Conservation (phyloP, 75 land plant genomes). For the Pseudotsuga menziesii region DNA sequence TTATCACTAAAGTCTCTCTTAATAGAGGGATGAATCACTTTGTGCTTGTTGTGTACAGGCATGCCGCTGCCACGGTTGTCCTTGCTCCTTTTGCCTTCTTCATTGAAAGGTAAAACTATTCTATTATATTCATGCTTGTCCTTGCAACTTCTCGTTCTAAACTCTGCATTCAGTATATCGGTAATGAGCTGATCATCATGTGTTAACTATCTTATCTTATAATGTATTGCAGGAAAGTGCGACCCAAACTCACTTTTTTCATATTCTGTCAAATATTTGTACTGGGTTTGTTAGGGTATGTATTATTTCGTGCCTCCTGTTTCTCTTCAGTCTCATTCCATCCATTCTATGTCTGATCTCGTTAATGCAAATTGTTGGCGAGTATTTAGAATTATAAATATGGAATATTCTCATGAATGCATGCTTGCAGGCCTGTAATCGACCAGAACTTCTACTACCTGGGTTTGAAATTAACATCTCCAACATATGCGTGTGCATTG, state of each 20-base stretch:
- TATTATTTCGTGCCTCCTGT: not conserved
- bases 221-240: conserved; percentile 23
- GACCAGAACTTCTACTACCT: conserved; percentile 39
- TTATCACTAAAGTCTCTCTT: conserved; percentile 38
- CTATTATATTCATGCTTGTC: too few species aligned
- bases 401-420: not conserved
- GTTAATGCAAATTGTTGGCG: too few species aligned
- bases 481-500: conserved; percentile 36
- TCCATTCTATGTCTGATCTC: too few species aligned
- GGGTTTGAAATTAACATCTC: conserved; percentile 36
- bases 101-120: conserved; percentile 44
- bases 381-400: too few species aligned
- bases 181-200: too few species aligned
- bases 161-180: too few species aligned
- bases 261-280: conserved; percentile 32
- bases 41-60: conserved; percentile 53
- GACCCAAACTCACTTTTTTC: conserved; percentile 26
- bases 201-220: too few species aligned
- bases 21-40: conserved; percentile 51
- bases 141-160: too few species aligned
- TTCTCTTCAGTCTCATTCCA: too few species aligned
- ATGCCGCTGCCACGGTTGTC: conserved; percentile 40
- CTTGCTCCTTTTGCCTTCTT: conserved; percentile 53
- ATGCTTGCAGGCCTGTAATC: conserved; percentile 17
- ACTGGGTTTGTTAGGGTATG: conserved; percentile 41